Conservation (phyloP, 2,329 filamentous ascomycete species). For the Didymella glomerata region DNA sequence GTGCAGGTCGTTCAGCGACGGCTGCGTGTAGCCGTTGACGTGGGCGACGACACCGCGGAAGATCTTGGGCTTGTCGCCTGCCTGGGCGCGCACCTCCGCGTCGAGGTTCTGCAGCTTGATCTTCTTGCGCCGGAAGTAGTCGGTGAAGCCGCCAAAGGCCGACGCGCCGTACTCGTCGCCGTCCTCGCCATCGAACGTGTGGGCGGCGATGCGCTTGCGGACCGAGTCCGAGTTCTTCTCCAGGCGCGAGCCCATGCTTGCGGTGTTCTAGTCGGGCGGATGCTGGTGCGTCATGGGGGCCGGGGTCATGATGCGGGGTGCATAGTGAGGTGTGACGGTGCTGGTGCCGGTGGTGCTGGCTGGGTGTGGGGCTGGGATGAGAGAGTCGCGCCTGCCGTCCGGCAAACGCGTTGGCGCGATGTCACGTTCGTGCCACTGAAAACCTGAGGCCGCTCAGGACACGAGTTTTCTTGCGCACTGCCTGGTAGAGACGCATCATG, state of each 20-base stretch:
- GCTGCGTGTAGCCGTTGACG: constrained; percentile 95
- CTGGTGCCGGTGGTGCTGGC: constrained; percentile 12
- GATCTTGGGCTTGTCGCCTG: constrained; percentile 77
- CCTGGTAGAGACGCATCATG: not conserved
- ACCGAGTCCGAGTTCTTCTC: constrained; percentile 67
- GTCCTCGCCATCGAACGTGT: constrained; percentile 80
- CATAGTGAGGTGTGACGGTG: constrained; percentile 25
- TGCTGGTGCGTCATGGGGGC: constrained; percentile 30
- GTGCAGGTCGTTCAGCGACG: constrained; percentile 88
- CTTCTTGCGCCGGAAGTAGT: constrained; percentile 96
- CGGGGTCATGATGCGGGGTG: constrained; percentile 34
- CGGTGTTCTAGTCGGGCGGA: constrained; percentile 20
- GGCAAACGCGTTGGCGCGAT: constrained; percentile 4
- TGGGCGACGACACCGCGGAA: constrained; percentile 92
- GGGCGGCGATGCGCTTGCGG: constrained; percentile 70
- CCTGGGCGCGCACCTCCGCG: constrained; percentile 75
- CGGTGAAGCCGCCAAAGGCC: constrained; percentile 84
- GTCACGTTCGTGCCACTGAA: constrained; percentile 11
- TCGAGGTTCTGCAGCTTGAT: constrained; percentile 97
- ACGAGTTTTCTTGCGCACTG: not conserved
- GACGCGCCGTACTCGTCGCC: constrained; percentile 93
- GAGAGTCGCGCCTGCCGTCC: constrained; percentile 4
- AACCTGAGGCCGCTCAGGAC: not conserved
- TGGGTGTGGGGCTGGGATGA: constrained; percentile 16
- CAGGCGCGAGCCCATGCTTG: constrained; percentile 67